Conservation (phyloP, 2,329 filamentous ascomycete genomes). For the Ophiostoma sp. region DNA sequence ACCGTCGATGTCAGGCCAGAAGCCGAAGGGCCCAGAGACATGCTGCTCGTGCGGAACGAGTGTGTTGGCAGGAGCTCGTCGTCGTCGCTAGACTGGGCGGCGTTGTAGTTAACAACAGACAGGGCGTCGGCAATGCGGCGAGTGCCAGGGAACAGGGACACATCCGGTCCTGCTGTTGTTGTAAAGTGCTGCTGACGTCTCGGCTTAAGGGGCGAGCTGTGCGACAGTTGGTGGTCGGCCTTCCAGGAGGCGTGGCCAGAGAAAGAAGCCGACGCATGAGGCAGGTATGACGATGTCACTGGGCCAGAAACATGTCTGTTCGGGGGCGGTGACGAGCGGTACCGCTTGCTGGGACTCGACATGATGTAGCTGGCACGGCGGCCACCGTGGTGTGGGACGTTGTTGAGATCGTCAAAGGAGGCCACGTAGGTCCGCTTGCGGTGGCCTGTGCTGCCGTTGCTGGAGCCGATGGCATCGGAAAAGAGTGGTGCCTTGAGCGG, state of each 20-base stretch:
- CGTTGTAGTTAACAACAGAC: constrained; percentile 57
- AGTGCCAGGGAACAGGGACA: constrained; percentile 76
- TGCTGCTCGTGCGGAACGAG: constrained; percentile 62
- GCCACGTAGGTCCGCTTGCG: constrained; percentile 64
- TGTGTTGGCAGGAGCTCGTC: constrained; percentile 77
- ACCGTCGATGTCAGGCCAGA: constrained; percentile 8
- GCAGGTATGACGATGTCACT: constrained; percentile 55
- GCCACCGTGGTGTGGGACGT: constrained; percentile 27
- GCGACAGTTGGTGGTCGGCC: constrained; percentile 73
- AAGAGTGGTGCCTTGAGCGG: constrained; percentile 81
- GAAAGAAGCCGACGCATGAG: constrained; percentile 20
- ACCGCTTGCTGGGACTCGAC: constrained; percentile 66
- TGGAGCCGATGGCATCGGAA: constrained; percentile 76
- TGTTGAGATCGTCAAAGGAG: constrained; percentile 52
- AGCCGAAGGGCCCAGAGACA: constrained; percentile 22
- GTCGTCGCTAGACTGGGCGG: constrained; percentile 72
- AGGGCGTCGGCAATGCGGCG: constrained; percentile 67
- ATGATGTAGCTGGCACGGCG: constrained; percentile 33
- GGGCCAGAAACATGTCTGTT: constrained; percentile 70
- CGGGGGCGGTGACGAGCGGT: constrained; percentile 61
- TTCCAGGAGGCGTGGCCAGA: constrained; percentile 68
- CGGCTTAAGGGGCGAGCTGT: constrained; percentile 84
- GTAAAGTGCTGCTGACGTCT: constrained; percentile 74
- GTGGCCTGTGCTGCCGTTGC: constrained; percentile 65
- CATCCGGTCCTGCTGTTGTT: constrained; percentile 66